Evolutionary conservation across 169 alveolate genomes (phyloP), one percentile per base, ranked within the genome.

Genomic region (Plasmodium sp.): DNA sequence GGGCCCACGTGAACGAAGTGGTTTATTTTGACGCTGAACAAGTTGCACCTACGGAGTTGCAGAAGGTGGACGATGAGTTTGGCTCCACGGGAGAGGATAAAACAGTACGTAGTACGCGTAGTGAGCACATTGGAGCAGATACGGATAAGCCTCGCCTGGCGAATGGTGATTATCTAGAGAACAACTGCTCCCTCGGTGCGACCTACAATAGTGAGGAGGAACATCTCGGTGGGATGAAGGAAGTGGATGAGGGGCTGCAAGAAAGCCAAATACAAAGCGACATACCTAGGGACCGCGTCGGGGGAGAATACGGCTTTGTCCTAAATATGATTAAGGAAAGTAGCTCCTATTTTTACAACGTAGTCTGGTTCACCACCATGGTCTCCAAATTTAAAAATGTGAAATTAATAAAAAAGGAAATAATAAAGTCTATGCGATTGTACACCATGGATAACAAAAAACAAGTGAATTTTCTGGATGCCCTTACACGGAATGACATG

Each of bases 221-320:
- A 83, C 58, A 83, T 83, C 27, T 12, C 48, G 71, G 75, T 67
- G 75, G 43, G 43, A 36, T 81, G 18, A 62, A 22, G n/a, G 43
- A 10, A 18, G 43, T 33, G 4, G 54, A 31, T 27, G 41, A 43
- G 18, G 22, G 43, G 1, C 12, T 39, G 12, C 39, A 45, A 33
- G 34, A 10, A 56, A 16, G 41, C 3, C 6, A 31, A 5, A 62
- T 10, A 33, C 34, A 34, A 58, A 16, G 22, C n/a, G 33, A 43
- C 31, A 58, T 56, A 56, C 22, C 31, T 3, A 79, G 12, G 34
- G 9, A 41, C 34, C 27, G 22, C 51, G 3, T 9, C 7, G 96
- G 92, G n/a, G 97, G 97, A 71, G 97, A 96, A 56, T 84, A 86
- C 56, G 96, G 95, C 9, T 96, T 96, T 84, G 81, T 96, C n/a